Base-by-base conservation (phyloP, 345 rosid species). In the Euphorbia tirucalli region DNA sequence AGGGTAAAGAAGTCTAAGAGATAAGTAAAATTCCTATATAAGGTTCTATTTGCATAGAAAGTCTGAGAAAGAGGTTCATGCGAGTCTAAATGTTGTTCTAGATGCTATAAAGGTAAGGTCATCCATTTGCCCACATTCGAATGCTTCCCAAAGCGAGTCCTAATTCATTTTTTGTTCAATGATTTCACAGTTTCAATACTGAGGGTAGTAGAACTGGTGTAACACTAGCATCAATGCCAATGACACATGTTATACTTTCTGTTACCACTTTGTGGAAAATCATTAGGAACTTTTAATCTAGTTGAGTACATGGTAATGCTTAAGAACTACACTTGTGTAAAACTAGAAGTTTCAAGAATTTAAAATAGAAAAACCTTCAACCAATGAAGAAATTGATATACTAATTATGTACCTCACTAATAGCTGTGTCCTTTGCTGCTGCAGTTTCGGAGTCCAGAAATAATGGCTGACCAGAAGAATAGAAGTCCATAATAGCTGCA, bases 401-500 rank as follows among this genome's bases (percentile, higher is more conserved):
- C 24, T 14, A 60, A 61, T 52, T 18, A 37, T n/a, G 31, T 28
- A 92, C 99, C 81, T 92, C 98, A 73, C 80, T 78, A 67, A 95
- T 86, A 70, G 96, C 97, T 1, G 98, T 95, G 85, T 90, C 98
- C 77, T 81, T 89, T 61, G 99, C 87, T 59, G 91, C 85, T 22
- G 93, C 81, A 79, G 87, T 74, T 81, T 88, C 74, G 0, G 93
- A 76, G 75, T 92, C 98, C 10, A 87, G 75, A 87, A 95, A 92
- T 79, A 95, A 82, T 62, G 97, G 83, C 79, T 87, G 87, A 32
- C 94, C 96, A 74, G 97, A 92, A 63, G 98, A 86, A 82, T 95
- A 92, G 66, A 95, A 95, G 70, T 95, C 99, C 98, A 89, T 92
- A 30, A 95, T 86, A 16, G 86, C 97, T 6, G 97, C 98, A 85